Conservation (phyloP, 164 flowering plant genomes). For the Brasenia schreberi region DNA sequence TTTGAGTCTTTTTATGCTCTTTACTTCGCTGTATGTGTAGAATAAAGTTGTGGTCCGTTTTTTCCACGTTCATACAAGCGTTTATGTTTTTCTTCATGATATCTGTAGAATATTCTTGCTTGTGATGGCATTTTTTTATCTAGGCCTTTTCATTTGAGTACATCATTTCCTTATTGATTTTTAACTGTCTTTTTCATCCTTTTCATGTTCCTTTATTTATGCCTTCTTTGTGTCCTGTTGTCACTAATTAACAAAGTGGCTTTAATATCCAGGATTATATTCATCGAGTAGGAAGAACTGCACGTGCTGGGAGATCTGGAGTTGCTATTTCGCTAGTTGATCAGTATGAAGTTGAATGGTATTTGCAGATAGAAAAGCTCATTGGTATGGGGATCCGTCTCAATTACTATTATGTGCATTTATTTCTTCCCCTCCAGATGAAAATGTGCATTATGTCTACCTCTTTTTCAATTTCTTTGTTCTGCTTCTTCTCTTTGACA, state of each 20-base stretch:
- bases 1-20: too few relatives aligned
- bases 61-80: too few relatives aligned
- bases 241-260: neutral
- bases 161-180: too few relatives aligned
- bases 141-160: too few relatives aligned
- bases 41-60: too few relatives aligned
- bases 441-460: neutral
- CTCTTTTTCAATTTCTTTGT: neutral
- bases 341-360: constrained; percentile 89
- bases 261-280: constrained; percentile 60
- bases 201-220: too few relatives aligned
- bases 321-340: constrained; percentile 81
- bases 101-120: too few relatives aligned
- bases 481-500: constrained; percentile 11
- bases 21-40: too few relatives aligned
- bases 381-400: constrained; percentile 24
- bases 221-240: neutral
- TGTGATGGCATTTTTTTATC: too few relatives aligned
- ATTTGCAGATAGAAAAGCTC: constrained; percentile 67
- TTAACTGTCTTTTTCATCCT: too few relatives aligned
- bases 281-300: constrained; percentile 97
- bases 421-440: neutral
- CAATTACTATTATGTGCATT: neutral
- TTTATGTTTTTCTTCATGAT: too few relatives aligned
- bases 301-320: constrained; percentile 94